Conservation (phyloP, 1,284 basidiomycete species). For the Cryptococcus maquisensis region DNA sequence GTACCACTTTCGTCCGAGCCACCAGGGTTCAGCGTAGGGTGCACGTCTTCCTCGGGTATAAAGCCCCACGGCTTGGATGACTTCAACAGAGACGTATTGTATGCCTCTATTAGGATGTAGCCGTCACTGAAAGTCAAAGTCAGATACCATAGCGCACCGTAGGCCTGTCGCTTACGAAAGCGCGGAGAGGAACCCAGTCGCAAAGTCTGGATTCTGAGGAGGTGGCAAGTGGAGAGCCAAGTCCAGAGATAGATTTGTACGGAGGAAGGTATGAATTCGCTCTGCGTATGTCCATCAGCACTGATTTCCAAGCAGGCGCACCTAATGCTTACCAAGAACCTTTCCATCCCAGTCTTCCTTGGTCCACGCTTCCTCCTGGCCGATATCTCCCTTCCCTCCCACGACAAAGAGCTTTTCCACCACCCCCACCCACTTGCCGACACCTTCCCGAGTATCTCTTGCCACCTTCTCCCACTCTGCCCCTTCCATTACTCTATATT, state of each 20-base stretch:
- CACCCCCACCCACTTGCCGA: conserved; percentile 34
- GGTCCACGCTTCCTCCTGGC: conserved; percentile 23
- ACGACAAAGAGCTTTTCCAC: conserved; percentile 36
- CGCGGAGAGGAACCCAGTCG: conserved; percentile 11
- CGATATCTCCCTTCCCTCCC: conserved; percentile 2
- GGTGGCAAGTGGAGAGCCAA: conserved; percentile 27
- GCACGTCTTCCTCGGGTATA: conserved; percentile 42
- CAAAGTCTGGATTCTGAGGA: conserved; percentile 2
- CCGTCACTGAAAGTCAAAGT: conserved; percentile 36
- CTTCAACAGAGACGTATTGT: conserved; percentile 30
- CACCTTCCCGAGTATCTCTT: conserved; percentile 17
- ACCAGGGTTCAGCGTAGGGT: conserved; percentile 32
- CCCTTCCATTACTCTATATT: conserved; percentile 22
- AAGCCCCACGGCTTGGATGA: conserved; percentile 45
- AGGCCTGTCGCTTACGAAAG: conserved; percentile 21
- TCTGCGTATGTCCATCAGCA: conserved; percentile 13
- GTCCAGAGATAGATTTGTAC: conserved; percentile 28
- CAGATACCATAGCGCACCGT: no score
- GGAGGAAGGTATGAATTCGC: conserved; percentile 36
- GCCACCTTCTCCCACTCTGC: conserved; percentile 19
- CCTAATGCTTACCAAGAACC: conserved; percentile 52
- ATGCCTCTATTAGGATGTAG: conserved; percentile 40
- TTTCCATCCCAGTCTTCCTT: conserved; percentile 64
- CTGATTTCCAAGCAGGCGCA: conserved; percentile 8
- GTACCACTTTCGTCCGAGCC: neutral